Evolutionary conservation across 495 filamentous ascomycete species (phyloP), one percentile per base, ranked within the genome.

Genomic region (Lepidopterella palustris): DNA sequence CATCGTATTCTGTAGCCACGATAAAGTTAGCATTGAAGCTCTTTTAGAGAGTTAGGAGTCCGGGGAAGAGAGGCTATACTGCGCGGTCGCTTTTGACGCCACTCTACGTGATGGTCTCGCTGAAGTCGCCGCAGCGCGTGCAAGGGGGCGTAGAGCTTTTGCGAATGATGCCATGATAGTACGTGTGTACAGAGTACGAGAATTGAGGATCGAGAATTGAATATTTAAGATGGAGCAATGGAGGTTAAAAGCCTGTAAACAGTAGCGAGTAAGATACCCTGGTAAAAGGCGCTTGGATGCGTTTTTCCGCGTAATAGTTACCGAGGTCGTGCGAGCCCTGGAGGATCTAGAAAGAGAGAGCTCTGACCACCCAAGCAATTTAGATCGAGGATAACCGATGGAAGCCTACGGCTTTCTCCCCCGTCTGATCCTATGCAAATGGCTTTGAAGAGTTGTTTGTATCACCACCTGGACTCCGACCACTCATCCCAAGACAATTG

Each of bases 131-230:
- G 72, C 68, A 62, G 83, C 79, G 65, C 83, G 84, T 63, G 84
- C 79, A 66, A 87, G 78, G 45, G 88, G 87, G 61, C 87, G 80
- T 68, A 92, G 72, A 13, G 80, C 78, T 68, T 83, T 83, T 42
- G 80, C 73, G 63, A 92, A 78, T 39, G 87, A 86, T 56, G 86
- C 82, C 88, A 92, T 92, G 26, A 62, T 72, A 63, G 23, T 21
- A 9, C 20, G 20, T 20, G 27, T 32, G 11, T 50, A 15, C 11
- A 3, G 24, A 50, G 25, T 21, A 3, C 25, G 13, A 20, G 20
- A 42, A 27, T 50, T 13, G 18, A 50, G n/a, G 24, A 1, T 27
- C 5, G 20, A 42, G 9, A 3, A 2, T 10, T 42, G 35, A 42
- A 42, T 42, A 42, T 42, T 42, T n/a, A n/a, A n/a, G n/a, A n/a